Evolutionary conservation across 108 stramenopile genomes (phyloP).

Genomic region (Cyclotella sp.): DNA sequence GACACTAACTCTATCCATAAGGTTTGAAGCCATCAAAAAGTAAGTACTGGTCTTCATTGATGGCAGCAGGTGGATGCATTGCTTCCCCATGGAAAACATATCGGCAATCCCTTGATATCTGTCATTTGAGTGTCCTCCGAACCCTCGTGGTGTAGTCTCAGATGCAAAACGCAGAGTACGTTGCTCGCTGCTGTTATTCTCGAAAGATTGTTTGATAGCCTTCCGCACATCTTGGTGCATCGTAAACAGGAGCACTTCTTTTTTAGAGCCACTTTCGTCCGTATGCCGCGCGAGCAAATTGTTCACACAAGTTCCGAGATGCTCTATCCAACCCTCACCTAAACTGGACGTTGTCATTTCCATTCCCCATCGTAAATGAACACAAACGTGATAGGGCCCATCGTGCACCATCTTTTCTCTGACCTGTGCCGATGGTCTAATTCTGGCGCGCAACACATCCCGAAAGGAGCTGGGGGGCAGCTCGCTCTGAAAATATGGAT

Average conservation of each 20-base stretch:
- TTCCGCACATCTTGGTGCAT: slow-evolving; percentile 18
- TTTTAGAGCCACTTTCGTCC: background rate
- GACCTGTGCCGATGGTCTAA: slow-evolving; percentile 6
- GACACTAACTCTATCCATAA: slow-evolving; percentile 16
- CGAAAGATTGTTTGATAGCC: slow-evolving; percentile 5
- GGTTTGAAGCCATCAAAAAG: slow-evolving; percentile 11
- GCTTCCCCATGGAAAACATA: slow-evolving; percentile 14
- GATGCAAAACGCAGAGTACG: slow-evolving; percentile 9
- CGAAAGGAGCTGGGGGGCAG: background rate
- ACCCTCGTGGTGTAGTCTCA: background rate
- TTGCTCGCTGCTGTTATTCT: background rate
- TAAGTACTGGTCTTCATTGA: slow-evolving; percentile 4
- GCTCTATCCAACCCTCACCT: slow-evolving; percentile 6
- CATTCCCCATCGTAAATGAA: slow-evolving; percentile 12
- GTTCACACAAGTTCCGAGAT: slow-evolving; percentile 6
- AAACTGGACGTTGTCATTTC: background rate
- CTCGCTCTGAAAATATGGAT: slow-evolving; percentile 11
- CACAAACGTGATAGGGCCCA: slow-evolving; percentile 19
- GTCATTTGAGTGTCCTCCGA: background rate
- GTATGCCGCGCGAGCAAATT: background rate
- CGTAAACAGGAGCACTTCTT: slow-evolving; percentile 10
- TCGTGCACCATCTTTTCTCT: slow-evolving; percentile 10
- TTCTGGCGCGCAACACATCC: background rate
- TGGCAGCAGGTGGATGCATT: slow-evolving; percentile 9
- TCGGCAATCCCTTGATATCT: slow-evolving; percentile 13